Conservation (phyloP, 2,329 filamentous ascomycete genomes). For the Sordariomycetes sp. region DNA sequence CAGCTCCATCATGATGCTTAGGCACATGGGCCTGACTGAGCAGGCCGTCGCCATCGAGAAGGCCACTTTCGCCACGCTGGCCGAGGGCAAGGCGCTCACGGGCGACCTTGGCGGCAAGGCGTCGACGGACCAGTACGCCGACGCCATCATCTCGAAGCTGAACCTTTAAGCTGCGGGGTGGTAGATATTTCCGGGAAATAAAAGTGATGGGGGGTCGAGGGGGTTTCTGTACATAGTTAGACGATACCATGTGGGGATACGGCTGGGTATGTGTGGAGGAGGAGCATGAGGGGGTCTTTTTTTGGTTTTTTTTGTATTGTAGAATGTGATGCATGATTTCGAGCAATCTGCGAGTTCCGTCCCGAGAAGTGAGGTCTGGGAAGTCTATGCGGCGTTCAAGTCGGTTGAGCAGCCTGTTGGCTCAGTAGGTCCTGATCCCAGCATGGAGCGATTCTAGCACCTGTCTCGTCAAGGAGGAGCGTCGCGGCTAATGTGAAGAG, state of each 20-base stretch:
- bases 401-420: no score
- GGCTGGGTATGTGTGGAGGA: not conserved
- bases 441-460: no score
- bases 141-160: slow-evolving; percentile 69
- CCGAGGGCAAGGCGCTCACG: slow-evolving; percentile 92
- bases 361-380: no score
- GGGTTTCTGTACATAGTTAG: not conserved
- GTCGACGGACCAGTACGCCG: slow-evolving; percentile 89
- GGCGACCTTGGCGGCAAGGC: slow-evolving; percentile 93
- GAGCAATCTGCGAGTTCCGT: no score
- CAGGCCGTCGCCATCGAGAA: slow-evolving; percentile 83
- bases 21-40: slow-evolving; percentile 85
- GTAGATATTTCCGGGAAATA: not conserved
- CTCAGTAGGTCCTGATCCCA: no score
- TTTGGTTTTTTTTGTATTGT: not conserved
- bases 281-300: not conserved
- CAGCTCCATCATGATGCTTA: slow-evolving; percentile 98
- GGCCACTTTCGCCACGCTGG: slow-evolving; percentile 88
- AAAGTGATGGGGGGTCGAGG: not conserved
- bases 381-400: no score
- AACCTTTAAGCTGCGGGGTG: slow-evolving; percentile 16
- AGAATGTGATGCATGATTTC: not conserved
- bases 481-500: no score
- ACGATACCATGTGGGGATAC: not conserved
- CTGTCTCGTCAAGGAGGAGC: no score